Base-by-base conservation (phyloP, 768 basidiomycete species). In the Pisolithus microcarpus region DNA sequence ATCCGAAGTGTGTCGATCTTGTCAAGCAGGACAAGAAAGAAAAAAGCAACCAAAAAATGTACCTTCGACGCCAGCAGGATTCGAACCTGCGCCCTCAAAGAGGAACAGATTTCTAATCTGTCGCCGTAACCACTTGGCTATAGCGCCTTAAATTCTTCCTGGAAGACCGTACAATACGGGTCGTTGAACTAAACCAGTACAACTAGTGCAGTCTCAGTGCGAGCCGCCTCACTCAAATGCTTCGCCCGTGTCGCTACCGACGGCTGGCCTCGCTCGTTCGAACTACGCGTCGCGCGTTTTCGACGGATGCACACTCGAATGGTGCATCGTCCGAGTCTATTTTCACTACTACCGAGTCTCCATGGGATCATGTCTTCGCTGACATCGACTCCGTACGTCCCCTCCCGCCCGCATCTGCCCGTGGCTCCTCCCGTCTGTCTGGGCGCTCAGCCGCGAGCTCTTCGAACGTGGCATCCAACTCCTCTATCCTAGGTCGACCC, bases 121-220 rank as follows among this genome's bases (percentile, higher is more conserved):
- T 76, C 77, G 78, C 77, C 72, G 74, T 80, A 80, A 79, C 78
- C 76, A 78, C 77, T 79, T 79, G 75, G 78, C 77, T 78, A 80
- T 79, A 77, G 78, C 75, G 77, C 77, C 77, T 58, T 67, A 19
- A 16, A 15, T 15, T 2, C 1, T 15, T 2, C 10, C 1, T 9
- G 10, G 16, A 24, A 7, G n/a, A 24, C 10, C 2, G 19, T n/a
- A n/a, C n/a, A n/a, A n/a, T 24, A 21, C 40, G 18, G 11, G 21
- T 42, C 40, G 23, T 15, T 13, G 28, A 11, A 15, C 34, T 34
- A 34, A 23, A 23, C 34, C 2, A 6, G n/a, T n/a, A n/a, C n/a
- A n/a, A n/a, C n/a, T n/a, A 26, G 26, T 6, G 7, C 26, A 26
- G 26, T 5, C 11, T 11, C 21, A 23, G 21, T 23, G 34, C 11